These are phyloP conservation scores for Sporothrix humicola DNA, from an alignment of 2,329 filamentous ascomycete species.

Conservation along the genomic window DNA sequence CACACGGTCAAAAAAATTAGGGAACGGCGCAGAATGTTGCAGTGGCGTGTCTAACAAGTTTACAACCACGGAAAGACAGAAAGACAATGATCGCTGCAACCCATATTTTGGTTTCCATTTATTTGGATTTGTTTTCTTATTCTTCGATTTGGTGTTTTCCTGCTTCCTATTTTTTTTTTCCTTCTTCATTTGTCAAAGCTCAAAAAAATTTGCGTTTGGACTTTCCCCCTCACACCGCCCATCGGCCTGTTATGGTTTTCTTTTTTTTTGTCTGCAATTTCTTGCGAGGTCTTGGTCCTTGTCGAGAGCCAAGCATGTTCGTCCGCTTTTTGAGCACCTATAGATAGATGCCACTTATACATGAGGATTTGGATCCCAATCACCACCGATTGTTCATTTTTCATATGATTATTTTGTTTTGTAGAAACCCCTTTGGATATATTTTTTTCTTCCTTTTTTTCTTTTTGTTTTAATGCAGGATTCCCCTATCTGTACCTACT, in stretches of 20 bases:
- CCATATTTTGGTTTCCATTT: neutral
- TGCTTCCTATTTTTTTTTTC: neutral
- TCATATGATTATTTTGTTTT: neutral
- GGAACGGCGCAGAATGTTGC: constrained; percentile 5
- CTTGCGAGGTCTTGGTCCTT: neutral
- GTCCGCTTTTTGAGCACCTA: neutral
- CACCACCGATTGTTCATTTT: neutral
- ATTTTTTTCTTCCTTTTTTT: neutral
- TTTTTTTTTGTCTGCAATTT: constrained; percentile 4
- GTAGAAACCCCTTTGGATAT: neutral
- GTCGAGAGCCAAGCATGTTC: neutral
- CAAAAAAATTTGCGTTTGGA: neutral
- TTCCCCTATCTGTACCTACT: neutral
- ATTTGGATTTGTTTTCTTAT: neutral
- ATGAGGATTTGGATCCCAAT: neutral
- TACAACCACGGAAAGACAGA: neutral
- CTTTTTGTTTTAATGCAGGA: neutral
- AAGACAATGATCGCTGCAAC: neutral
- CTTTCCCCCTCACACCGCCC: neutral
- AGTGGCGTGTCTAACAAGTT: constrained; percentile 6
- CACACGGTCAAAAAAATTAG: constrained; percentile 37
- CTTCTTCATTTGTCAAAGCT: constrained; percentile 1
- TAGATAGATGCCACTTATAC: constrained; percentile 23
- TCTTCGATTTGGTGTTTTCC: neutral
- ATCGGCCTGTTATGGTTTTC: neutral